Base-by-base conservation (phyloP, 352 stramenopile species). In the Phytophthora palmivora region DNA sequence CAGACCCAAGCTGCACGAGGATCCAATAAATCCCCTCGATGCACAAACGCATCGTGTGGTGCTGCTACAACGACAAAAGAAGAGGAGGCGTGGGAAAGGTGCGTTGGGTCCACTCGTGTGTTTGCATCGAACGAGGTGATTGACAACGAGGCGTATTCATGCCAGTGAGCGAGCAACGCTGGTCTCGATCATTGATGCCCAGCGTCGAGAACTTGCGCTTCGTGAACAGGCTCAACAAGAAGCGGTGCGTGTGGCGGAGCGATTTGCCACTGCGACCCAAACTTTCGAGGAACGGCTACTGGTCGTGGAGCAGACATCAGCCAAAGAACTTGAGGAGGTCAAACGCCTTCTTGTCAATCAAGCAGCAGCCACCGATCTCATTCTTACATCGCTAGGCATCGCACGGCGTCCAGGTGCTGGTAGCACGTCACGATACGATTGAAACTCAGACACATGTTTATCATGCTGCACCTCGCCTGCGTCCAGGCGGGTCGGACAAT, bases 281-380 rank as follows among this genome's bases (percentile, higher is more conserved):
- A 51, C 65, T 1, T 91, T 92, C 42, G 79, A 88, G 53, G 73
- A 87, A 47, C 67, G 84, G 24, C 52, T 92, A 4, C 59, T 87
- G 16, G 57, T 39, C 1, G 70, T 91, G 11, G 82, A 91, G 45
- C 63, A 70, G 37, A 72, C 60, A 34, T 72, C 70, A 9, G 53
- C 59, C 16, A 74, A 70, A 6, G 77, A 88, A 34, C 64, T 87
- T 16, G 65, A 65, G 24, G 67, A 79, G 39, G 68, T 91, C 21
- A 80, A 73, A 38, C 51, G 66, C 14, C 67, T 89, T 0, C 58
- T 89, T 11, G 64, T 72, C 15, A 69, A 53, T 15, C 81, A 90
- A 49, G 58, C 63, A 0, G 56, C 64, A 0, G 72, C 81, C 11
- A 88, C 71, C 0, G 78, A 88, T 14, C 42, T 88, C 36, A 79